Conservation (phyloP, 2,329 filamentous ascomycete genomes). For the Fusarium clavum region DNA sequence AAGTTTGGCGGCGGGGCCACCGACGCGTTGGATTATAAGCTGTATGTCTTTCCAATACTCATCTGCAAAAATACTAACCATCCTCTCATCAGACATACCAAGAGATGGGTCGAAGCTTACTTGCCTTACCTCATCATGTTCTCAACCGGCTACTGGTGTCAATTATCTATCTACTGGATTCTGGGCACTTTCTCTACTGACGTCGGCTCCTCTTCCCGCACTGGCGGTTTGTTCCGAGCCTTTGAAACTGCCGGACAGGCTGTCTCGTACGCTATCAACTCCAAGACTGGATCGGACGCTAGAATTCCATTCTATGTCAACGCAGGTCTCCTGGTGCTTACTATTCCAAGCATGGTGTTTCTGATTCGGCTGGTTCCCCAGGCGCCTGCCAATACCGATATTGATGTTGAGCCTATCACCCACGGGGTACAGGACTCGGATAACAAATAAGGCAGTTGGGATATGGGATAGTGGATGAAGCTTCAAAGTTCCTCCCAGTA, state of each 20-base stretch:
- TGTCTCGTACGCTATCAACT: background rate
- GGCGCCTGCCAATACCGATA: background rate
- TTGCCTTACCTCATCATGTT: background rate
- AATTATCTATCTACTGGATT: slow-evolving; percentile 1
- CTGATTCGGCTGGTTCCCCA: background rate
- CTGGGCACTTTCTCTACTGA: background rate
- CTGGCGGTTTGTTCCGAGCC: background rate
- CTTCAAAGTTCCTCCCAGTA: background rate
- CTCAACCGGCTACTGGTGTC: background rate
- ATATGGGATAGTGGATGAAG: background rate
- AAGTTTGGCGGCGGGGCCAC: background rate
- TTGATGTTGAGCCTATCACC: background rate
- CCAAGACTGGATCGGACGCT: background rate
- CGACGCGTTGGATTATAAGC: background rate
- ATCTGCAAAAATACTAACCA: fast-evolving
- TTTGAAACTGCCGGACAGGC: slow-evolving; percentile 10
- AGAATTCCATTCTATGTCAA: background rate
- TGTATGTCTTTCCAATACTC: background rate
- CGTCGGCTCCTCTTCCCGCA: background rate
- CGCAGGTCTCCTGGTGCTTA: background rate
- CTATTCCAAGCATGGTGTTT: background rate
- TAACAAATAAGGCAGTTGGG: background rate
- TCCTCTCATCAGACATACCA: background rate
- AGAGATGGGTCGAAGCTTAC: background rate
- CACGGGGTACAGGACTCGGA: background rate